A percentile compares a stretch with the other conserved stretches of the same genome.
phyloP scores from a whole-genome alignment of 2,329 filamentous ascomycete species.

The Pseudogymnoascus sp. region DNA sequence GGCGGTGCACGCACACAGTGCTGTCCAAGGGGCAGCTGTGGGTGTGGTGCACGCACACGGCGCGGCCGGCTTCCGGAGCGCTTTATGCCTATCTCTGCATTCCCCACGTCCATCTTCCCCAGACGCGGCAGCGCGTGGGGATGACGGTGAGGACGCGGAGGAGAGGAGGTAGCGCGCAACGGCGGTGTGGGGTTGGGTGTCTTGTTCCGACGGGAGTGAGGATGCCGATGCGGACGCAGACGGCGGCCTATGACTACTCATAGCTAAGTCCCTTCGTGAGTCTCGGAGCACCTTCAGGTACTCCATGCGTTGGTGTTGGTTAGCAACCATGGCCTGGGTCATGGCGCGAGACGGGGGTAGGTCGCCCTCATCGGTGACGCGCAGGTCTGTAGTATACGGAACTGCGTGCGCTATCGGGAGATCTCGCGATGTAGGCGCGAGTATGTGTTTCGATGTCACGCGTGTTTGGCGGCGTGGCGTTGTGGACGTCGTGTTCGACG shows the following conservation, averaged over 20 bases:
- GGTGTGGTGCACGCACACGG: neutral
- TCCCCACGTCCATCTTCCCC: neutral
- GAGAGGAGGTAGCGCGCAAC: neutral
- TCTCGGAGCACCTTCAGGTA: neutral
- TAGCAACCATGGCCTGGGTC: neutral
- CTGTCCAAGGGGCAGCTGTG: too few relatives aligned
- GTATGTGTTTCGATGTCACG: neutral
- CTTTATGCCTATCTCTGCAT: neutral
- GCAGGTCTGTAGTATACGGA: neutral
- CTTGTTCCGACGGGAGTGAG: neutral
- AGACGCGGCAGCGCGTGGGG: neutral
- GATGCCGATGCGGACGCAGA: neutral
- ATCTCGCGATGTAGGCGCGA: neutral
- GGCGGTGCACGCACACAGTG: neutral
- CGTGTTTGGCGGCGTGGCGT: neutral
- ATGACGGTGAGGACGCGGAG: neutral
- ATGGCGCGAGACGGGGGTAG: neutral
- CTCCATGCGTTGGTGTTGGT: neutral
- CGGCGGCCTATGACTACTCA: neutral
- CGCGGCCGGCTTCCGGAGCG: neutral
- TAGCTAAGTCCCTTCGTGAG: neutral
- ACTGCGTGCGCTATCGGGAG: neutral
- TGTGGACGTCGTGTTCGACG: neutral
- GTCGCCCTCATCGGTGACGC: neutral
- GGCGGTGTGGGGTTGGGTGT: neutral